A percentile compares a stretch with the other conserved stretches of the same genome.
phyloP scores from a whole-genome alignment of 164 flowering plant genomes.

The Chimonanthus salicifolius region DNA sequence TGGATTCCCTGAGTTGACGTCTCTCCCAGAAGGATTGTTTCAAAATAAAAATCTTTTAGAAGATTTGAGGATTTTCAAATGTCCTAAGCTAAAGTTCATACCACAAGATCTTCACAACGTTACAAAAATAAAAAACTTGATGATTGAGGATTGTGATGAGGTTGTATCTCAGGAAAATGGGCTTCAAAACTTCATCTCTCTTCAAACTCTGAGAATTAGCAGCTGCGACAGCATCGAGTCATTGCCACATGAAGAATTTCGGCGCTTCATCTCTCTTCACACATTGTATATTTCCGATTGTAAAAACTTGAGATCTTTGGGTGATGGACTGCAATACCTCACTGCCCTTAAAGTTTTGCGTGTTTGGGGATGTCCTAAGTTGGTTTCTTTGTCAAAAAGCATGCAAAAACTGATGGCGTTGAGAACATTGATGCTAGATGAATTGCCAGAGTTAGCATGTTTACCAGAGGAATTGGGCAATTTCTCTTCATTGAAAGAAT shows the following conservation, averaged over 20 bases:
- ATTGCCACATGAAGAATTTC: not conserved
- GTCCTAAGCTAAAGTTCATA: slow-evolving; percentile 9
- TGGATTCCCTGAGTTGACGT: not conserved
- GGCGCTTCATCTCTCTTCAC: not conserved
- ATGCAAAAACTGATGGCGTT: not conserved
- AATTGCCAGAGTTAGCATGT: not conserved
- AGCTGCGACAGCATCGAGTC: not conserved
- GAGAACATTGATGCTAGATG: not conserved
- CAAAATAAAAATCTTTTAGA: not conserved
- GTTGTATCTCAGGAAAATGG: slow-evolving; percentile 1
- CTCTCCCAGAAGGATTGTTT: slow-evolving; percentile 10
- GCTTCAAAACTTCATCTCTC: slow-evolving; percentile 6
- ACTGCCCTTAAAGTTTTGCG: not conserved
- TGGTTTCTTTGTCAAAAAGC: not conserved
- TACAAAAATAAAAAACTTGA: slow-evolving; percentile 1
- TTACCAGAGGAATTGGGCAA: not conserved
- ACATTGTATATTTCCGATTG: fast-evolving
- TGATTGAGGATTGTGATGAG: slow-evolving; percentile 9
- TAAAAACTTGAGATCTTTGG: not conserved
- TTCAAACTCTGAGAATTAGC: slow-evolving; percentile 2
- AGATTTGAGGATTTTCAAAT: not conserved
- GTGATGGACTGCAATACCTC: not conserved
- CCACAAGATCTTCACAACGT: slow-evolving; percentile 6
- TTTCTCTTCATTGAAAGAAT: not conserved
- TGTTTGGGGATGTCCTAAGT: not conserved